Base-by-base conservation (phyloP, 1,284 basidiomycete species). In the Serendipita sp. region DNA sequence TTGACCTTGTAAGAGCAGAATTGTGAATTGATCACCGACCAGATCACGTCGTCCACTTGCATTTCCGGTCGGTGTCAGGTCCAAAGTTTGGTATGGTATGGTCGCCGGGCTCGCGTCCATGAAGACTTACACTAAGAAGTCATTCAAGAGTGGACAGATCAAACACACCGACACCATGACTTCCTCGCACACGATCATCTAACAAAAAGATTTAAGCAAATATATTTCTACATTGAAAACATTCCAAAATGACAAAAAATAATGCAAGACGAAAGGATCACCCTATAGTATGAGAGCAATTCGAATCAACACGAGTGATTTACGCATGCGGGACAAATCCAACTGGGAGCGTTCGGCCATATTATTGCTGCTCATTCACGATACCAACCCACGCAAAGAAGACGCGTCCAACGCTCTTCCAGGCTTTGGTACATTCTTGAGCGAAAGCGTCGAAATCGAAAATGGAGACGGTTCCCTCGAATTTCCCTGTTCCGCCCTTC, bases 1-100 rank as follows among this genome's bases (percentile, higher is more conserved):
- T 93, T 96, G 79, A 97, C 92, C 87, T 95, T 96, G 75, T 94
- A 97, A 0, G 92, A 94, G 77, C 93, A 96, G 73, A 94, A 93
- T 73, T 93, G 89, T 67, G 84, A 81, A 74, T 93, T 93, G 72
- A 95, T 94, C 47, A 93, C 88, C 32, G 87, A 89, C 92, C 92
- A 95, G 67, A 95, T 94, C 67, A 95, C 87, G 74, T 94, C 92
- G 85, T 95, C 92, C 73, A 88, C 90, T 76, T 94, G 87, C 84
- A 67, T 66, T 42, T 6, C 68, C 12, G 35, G 35, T 38, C 35
- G 35, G 35, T 12, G 34, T 61, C 22, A 43, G 47, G 45, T 38
- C 34, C 60, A 45, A 61, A 38, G 26, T 49, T 1, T 22, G 1
- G 22, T 1, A 22, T 22, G 22, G 22, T 22, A 22, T 49, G 29